A percentile compares a stretch with the other conserved stretches of the same genome.
Evolutionary conservation across 139 green algal genomes (phyloP).

Genomic region (Chlorella vulgaris): DNA sequence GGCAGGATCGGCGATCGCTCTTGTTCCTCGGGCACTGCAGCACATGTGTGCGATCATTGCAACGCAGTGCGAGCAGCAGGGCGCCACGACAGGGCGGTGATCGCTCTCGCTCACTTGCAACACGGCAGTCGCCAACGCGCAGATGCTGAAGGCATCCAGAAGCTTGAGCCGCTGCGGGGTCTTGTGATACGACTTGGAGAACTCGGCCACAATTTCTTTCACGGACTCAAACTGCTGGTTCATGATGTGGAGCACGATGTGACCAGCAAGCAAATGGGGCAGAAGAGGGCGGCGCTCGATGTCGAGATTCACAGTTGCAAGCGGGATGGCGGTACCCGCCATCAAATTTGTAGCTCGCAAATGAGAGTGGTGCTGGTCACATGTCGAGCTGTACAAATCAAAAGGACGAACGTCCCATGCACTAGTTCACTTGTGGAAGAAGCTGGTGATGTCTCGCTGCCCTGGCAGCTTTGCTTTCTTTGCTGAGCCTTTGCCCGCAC

Average conservation of each 20-base stretch:
- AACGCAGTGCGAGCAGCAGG: neutral
- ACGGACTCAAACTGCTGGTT: neutral
- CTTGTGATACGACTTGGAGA: conserved; percentile 59
- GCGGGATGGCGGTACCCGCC: too few species aligned
- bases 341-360: too few species aligned
- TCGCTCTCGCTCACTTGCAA: conserved; percentile 2
- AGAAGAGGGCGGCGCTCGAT: too few species aligned
- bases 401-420: too few species aligned
- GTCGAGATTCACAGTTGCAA: too few species aligned
- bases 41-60: too few species aligned
- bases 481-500: neutral
- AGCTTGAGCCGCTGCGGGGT: conserved; percentile 79
- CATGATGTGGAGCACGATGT: neutral
- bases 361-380: too few species aligned
- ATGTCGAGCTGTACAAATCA: too few species aligned
- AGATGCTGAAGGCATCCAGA: conserved; percentile 56
- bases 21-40: too few species aligned
- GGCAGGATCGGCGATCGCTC: neutral
- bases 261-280: neutral
- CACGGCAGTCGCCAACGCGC: neutral
- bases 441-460: neutral
- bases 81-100: neutral
- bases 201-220: neutral
- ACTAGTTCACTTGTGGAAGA: neutral
- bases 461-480: conserved; percentile 17